Conservation (phyloP, 192 early-diverging fungal genomes). For the Coemansia sp. region DNA sequence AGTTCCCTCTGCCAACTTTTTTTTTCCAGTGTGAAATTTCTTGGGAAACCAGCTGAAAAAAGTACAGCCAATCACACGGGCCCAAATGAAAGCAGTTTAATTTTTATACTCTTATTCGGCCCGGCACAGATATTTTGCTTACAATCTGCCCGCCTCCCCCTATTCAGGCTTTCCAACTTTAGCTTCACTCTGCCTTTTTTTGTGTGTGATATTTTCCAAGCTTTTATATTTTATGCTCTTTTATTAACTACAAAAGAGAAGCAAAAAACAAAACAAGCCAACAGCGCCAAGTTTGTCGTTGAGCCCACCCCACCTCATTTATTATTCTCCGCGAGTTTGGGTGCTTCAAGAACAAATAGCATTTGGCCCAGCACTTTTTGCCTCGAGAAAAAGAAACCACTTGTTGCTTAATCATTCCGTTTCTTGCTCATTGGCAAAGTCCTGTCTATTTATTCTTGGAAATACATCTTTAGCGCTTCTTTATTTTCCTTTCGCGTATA, state of each 20-base stretch:
- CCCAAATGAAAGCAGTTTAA: not conserved
- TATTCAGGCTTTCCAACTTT: not conserved
- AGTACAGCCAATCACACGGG: not conserved
- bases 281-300: not conserved
- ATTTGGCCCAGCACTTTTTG: not conserved
- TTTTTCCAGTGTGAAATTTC: not conserved
- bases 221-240: not conserved
- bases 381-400: not conserved
- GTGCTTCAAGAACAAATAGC: not conserved
- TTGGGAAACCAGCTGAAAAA: not conserved
- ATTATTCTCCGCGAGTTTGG: conserved; percentile 1
- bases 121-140: not conserved
- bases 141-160: too few relatives aligned
- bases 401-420: too few relatives aligned
- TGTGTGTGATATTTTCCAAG: not conserved
- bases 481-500: not conserved
- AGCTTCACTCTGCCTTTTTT: conserved; percentile 20
- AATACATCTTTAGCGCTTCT: not conserved
- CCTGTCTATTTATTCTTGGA: too few relatives aligned
- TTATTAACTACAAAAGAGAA: not conserved
- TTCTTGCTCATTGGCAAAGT: too few relatives aligned
- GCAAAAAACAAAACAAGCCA: not conserved
- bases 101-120: not conserved
- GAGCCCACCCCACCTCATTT: not conserved
- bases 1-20: not conserved